Conservation (phyloP, 345 rosid genomes). For the Gossypium bickii region DNA sequence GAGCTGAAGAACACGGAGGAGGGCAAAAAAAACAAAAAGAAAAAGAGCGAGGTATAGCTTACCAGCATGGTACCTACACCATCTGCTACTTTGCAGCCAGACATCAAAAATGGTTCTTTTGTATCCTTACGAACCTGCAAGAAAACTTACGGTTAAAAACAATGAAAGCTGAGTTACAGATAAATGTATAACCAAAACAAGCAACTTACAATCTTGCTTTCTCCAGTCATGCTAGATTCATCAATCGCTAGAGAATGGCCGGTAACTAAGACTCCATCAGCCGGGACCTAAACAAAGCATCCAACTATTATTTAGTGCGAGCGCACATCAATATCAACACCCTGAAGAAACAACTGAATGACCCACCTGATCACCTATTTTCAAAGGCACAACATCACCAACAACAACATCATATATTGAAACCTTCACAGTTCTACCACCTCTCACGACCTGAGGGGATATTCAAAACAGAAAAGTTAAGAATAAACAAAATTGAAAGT, state of each 20-base stretch:
- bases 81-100: slow-evolving; percentile 99
- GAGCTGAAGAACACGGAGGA: background rate
- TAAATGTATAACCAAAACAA: slow-evolving; percentile 7
- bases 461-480: background rate
- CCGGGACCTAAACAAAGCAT: slow-evolving; percentile 64
- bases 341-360: slow-evolving; percentile 13
- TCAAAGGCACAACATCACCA: slow-evolving; percentile 93
- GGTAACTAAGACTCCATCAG: slow-evolving; percentile 82
- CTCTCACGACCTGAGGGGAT: slow-evolving; percentile 66
- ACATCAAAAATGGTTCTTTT: slow-evolving; percentile 82
- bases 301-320: background rate
- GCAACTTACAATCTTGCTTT: slow-evolving; percentile 81
- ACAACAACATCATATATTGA: slow-evolving; percentile 94
- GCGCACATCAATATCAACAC: background rate
- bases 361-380: slow-evolving; percentile 94
- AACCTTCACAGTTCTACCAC: slow-evolving; percentile 71
- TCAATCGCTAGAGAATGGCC: slow-evolving; percentile 95
- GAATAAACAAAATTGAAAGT: background rate
- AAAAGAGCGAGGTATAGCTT: slow-evolving; percentile 7
- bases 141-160: slow-evolving; percentile 21
- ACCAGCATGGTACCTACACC: slow-evolving; percentile 98
- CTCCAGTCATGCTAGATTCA: slow-evolving; percentile 99
- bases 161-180: slow-evolving; percentile 10
- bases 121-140: slow-evolving; percentile 85
- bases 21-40: background rate